Evolutionary conservation across 176 grass and related monocot genomes (phyloP).

Genomic region (Lolium multiflorum): DNA sequence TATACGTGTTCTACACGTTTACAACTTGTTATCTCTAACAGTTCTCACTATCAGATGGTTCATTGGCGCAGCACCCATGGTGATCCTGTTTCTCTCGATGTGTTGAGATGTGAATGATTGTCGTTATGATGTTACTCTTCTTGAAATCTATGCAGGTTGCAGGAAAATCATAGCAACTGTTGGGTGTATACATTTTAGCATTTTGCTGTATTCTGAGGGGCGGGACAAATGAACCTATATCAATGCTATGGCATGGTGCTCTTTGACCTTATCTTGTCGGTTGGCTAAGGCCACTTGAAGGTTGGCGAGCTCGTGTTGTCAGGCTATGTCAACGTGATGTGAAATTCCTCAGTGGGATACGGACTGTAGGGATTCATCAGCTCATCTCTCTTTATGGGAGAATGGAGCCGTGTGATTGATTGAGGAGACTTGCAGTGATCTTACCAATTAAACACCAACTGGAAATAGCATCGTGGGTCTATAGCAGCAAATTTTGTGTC

Average conservation of each 20-base stretch:
- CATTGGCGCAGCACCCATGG: neutral
- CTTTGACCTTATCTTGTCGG: slow-evolving; percentile 92
- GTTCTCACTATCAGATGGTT: too few relatives aligned
- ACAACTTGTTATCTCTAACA: too few relatives aligned
- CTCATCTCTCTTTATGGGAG: slow-evolving; percentile 48
- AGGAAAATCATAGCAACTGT: slow-evolving; percentile 34
- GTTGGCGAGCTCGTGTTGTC: slow-evolving; percentile 37
- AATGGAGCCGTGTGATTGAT: slow-evolving; percentile 54
- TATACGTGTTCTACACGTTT: too few relatives aligned
- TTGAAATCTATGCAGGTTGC: slow-evolving; percentile 27
- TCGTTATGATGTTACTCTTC: neutral
- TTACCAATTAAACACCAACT: slow-evolving; percentile 56
- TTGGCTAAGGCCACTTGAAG: slow-evolving; percentile 64
- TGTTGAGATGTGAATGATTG: neutral
- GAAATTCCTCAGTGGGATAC: slow-evolving; percentile 34
- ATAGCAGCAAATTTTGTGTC: slow-evolving; percentile 39
- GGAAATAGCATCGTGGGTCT: slow-evolving; percentile 45
- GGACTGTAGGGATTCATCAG: slow-evolving; percentile 49
- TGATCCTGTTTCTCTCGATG: neutral
- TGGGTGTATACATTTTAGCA: slow-evolving; percentile 23
- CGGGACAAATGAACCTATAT: slow-evolving; percentile 10
- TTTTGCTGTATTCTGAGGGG: slow-evolving; percentile 41
- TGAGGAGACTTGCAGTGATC: slow-evolving; percentile 23
- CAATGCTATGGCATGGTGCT: slow-evolving; percentile 43
- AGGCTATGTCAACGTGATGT: slow-evolving; percentile 50